phyloP scores from a whole-genome alignment of 2,329 filamentous ascomycete species.

The Colletotrichum siamense region DNA sequence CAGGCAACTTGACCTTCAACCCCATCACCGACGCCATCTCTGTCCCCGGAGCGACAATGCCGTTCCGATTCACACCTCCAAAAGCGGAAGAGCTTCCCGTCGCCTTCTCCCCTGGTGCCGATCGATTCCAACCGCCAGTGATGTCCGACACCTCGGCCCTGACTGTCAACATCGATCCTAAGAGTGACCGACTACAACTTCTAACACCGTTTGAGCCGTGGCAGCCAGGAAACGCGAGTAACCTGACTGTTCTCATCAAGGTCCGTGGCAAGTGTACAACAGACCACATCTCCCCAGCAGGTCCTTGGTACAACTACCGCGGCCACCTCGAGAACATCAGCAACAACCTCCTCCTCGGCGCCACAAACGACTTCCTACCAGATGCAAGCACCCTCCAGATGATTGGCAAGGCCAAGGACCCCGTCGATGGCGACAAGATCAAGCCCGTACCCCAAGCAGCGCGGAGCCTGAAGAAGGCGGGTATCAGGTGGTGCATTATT shows the following conservation, averaged over 20 bases:
- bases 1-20: slow-evolving; percentile 40
- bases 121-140: slow-evolving; percentile 31
- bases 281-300: slow-evolving; percentile 43
- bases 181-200: slow-evolving; percentile 34
- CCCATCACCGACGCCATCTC: slow-evolving; percentile 30
- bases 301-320: slow-evolving; percentile 42
- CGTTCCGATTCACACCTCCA: slow-evolving; percentile 32
- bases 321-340: slow-evolving; percentile 43
- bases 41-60: background rate
- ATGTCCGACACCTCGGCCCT: slow-evolving; percentile 24
- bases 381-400: slow-evolving; percentile 23
- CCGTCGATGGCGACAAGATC: slow-evolving; percentile 9
- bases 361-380: slow-evolving; percentile 34
- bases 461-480: slow-evolving; percentile 24
- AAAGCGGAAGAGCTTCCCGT: slow-evolving; percentile 29
- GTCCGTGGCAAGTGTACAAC: slow-evolving; percentile 42
- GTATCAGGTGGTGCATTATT: slow-evolving; percentile 35
- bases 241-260: slow-evolving; percentile 36
- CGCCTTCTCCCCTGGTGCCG: slow-evolving; percentile 26
- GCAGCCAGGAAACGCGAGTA: slow-evolving; percentile 25
- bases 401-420: slow-evolving; percentile 32
- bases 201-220: slow-evolving; percentile 32
- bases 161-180: slow-evolving; percentile 29
- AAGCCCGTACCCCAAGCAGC: slow-evolving; percentile 32
- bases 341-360: slow-evolving; percentile 39